Base-by-base conservation (phyloP, 371 early-diverging fungal species). In the Batrachochytrium dendrobatidis region DNA sequence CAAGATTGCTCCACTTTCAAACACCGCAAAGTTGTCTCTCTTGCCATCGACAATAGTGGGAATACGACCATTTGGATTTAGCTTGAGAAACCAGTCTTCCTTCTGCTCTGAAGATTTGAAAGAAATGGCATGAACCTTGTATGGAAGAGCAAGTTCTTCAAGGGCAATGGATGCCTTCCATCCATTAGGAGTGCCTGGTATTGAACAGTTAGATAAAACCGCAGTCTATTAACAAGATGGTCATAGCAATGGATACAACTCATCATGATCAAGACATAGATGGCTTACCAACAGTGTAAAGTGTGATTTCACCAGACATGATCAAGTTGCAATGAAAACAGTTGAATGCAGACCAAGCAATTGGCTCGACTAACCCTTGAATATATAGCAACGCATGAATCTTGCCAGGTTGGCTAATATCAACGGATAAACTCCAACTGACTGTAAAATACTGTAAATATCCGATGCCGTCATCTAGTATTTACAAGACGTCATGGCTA, bases 41-140 rank as follows among this genome's bases (percentile, higher is more conserved):
- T 15, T 22, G 60, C 69, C 65, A 57, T 76, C 76, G 7, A 72
- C 70, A 39, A 80, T 71, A 25, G 79, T 74, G 33, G 77, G 76
- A 53, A 75, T 72, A 46, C 75, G 73, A 35, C 79, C 76, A 61
- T 79, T 77, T 26, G 82, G 82, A 61, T 73, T 76, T 55, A 81
- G 72, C 70, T 75, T 77, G 49, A 78, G 59, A 58, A 73, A 77
- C 75, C 76, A 76, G 28, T 70, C 59, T 44, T 72, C 64, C 59
- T 78, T 81, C 45, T 81, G 81, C 58, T 72, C 76, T 45, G 64
- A 60, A n/a, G 57, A 67, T 15, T 44, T 12, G 44, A 81, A 68
- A 29, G 64, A 29, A 53, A 81, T 59, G 0, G 34, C 26, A 45
- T 61, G 51, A 22, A 32, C 33, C 24, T 73, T 64, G 59, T 75